phyloP scores from a whole-genome alignment of 2,329 filamentous ascomycete genomes.

The Cordyceps cicadae region DNA sequence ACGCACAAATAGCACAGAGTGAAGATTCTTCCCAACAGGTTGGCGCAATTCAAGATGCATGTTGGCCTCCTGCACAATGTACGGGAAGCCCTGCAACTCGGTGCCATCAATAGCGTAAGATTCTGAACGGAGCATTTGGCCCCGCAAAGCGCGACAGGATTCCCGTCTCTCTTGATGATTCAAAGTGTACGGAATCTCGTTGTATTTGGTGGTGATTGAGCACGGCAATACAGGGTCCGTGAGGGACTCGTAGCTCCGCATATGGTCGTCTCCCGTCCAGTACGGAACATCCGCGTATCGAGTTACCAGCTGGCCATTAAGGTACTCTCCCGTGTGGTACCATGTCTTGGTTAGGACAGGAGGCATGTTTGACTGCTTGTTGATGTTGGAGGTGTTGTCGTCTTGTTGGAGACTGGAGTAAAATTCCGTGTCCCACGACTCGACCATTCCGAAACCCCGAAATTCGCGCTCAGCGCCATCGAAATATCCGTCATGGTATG shows the following conservation, averaged over 20 bases:
- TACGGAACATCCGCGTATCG: slow-evolving; percentile 7
- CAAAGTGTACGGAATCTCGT: background rate
- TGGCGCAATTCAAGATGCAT: slow-evolving; percentile 7
- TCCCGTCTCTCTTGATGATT: slow-evolving; percentile 8
- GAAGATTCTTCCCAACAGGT: background rate
- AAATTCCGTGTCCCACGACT: slow-evolving; percentile 19
- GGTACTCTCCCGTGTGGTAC: slow-evolving; percentile 11
- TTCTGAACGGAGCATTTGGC: slow-evolving; percentile 11
- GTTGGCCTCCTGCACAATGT: slow-evolving; percentile 4
- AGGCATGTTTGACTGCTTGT: slow-evolving; percentile 9
- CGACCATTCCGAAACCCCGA: slow-evolving; percentile 24
- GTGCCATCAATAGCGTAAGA: slow-evolving; percentile 11
- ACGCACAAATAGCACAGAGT: slow-evolving; percentile 7
- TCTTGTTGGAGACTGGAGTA: slow-evolving; percentile 2
- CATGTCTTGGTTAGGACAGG: slow-evolving; percentile 10
- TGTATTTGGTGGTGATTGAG: background rate
- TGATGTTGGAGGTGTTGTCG: background rate
- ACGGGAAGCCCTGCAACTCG: background rate
- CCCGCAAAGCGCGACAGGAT: slow-evolving; percentile 9
- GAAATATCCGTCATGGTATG: slow-evolving; percentile 22
- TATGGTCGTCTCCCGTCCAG: background rate
- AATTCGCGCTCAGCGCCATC: slow-evolving; percentile 22
- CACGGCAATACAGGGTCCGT: background rate
- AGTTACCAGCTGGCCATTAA: background rate
- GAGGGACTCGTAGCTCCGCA: background rate